These are phyloP conservation scores for Tephrocybe sp. DNA, from an alignment of 768 basidiomycete genomes.

Conservation along the genomic window DNA sequence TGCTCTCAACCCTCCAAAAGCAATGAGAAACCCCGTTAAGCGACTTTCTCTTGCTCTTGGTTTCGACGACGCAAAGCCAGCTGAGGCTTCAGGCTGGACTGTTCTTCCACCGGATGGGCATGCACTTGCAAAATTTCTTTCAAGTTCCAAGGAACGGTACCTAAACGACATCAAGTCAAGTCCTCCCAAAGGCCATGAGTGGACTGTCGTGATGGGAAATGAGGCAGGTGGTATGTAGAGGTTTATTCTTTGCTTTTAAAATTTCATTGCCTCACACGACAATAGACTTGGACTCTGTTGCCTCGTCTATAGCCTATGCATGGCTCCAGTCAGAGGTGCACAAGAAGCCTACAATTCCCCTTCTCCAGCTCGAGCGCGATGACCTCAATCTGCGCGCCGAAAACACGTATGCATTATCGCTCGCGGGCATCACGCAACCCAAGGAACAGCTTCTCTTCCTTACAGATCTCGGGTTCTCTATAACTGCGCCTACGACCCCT, in stretches of 20 bases:
- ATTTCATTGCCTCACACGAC: background rate
- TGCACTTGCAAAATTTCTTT: conserved; percentile 28
- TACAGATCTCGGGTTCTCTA: conserved; percentile 55
- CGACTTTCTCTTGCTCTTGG: conserved; percentile 35
- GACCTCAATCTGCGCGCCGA: conserved; percentile 84
- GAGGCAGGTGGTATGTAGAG: conserved; percentile 82
- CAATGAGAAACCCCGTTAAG: conserved; percentile 28
- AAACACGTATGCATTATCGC: conserved; percentile 72
- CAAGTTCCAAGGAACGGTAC: conserved; percentile 54
- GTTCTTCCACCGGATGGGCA: conserved; percentile 12
- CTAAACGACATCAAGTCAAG: conserved; percentile 47
- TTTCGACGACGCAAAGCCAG: conserved; percentile 24
- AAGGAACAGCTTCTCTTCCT: conserved; percentile 60
- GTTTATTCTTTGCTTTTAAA: background rate
- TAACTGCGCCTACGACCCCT: conserved; percentile 17
- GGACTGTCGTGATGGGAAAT: conserved; percentile 93
- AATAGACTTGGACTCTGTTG: conserved; percentile 87
- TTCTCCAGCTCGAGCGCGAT: conserved; percentile 63
- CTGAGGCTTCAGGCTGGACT: background rate
- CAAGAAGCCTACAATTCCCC: conserved; percentile 60
- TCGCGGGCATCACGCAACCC: conserved; percentile 51
- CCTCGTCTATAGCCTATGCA: conserved; percentile 81
- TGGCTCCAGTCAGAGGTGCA: conserved; percentile 64
- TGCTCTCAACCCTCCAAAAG: conserved; percentile 3
- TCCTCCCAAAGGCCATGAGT: conserved; percentile 48